Percentiles rank a stretch among this genome's conserved stretches.
Evolutionary conservation across 2,329 filamentous ascomycete genomes (phyloP).

Genomic region (Claviceps monticola): DNA sequence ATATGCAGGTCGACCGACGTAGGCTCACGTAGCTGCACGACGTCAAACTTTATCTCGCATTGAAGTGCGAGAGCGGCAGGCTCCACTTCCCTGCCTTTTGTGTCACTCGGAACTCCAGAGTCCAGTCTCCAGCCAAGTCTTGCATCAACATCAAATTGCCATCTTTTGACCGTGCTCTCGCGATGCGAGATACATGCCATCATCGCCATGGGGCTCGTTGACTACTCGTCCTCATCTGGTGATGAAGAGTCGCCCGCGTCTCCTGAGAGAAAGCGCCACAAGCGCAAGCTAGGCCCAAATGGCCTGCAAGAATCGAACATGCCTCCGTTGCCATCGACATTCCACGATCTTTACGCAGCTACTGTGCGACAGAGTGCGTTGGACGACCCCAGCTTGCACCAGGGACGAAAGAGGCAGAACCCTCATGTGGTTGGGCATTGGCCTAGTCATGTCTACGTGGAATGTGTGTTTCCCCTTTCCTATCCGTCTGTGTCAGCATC

Average conservation of each 20-base stretch:
- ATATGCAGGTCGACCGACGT: background rate
- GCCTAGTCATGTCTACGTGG: conserved; percentile 84
- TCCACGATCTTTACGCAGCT: conserved; percentile 82
- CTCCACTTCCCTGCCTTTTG: background rate
- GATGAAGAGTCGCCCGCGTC: conserved; percentile 10
- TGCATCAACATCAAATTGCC: no score
- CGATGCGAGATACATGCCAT: background rate
- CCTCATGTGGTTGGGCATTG: conserved; percentile 84
- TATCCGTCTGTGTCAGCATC: background rate
- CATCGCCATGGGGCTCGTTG: conserved; percentile 33
- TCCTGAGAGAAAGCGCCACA: conserved; percentile 12
- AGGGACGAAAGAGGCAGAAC: conserved; percentile 65
- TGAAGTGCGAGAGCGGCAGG: background rate
- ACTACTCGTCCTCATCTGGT: conserved; percentile 42
- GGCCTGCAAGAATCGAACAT: conserved; percentile 21
- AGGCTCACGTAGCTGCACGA: background rate
- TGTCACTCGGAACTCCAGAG: no score
- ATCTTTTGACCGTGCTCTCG: background rate
- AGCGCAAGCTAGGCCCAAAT: background rate
- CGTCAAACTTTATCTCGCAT: background rate
- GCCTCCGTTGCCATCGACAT: conserved; percentile 64
- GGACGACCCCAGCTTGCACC: conserved; percentile 77
- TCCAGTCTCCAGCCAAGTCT: background rate
- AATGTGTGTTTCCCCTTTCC: conserved; percentile 56
- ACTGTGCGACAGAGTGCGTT: conserved; percentile 61